phyloP scores from a whole-genome alignment of 345 rosid genomes.

The Psidium guajava region DNA sequence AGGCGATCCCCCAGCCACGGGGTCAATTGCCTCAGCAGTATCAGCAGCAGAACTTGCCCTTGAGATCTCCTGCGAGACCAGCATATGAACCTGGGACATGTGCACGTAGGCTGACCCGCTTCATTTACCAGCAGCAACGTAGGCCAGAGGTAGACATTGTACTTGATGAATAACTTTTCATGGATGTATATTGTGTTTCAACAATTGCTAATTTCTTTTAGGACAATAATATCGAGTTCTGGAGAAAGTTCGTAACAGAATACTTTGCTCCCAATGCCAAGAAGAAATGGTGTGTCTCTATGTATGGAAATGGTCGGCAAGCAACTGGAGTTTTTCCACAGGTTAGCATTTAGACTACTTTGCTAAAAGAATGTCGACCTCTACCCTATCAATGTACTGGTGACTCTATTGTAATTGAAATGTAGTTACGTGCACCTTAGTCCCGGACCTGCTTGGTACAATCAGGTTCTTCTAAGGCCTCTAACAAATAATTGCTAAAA shows the following conservation, averaged over 20 bases:
- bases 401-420: background rate
- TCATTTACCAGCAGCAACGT: constrained; percentile 89
- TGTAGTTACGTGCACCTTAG: background rate
- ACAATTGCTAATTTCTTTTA: constrained; percentile 15
- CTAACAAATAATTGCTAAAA: background rate
- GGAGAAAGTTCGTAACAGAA: constrained; percentile 94
- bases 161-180: constrained; percentile 4
- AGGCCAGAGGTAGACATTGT: constrained; percentile 73
- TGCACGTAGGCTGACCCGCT: constrained; percentile 83
- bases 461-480: background rate
- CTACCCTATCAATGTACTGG: background rate
- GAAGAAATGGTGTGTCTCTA: constrained; percentile 98
- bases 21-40: constrained; percentile 67
- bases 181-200: background rate
- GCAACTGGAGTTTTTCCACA: constrained; percentile 94
- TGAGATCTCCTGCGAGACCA: constrained; percentile 62
- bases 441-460: background rate
- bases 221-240: constrained; percentile 96
- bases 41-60: constrained; percentile 68
- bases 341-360: constrained; percentile 23
- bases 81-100: constrained; percentile 93
- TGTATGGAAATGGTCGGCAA: constrained; percentile 98
- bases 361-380: background rate
- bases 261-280: constrained; percentile 90
- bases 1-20: constrained; percentile 79